Evolutionary conservation across 1,139 yeast species (phyloP).

Genomic region (Protomyces gravidus): DNA sequence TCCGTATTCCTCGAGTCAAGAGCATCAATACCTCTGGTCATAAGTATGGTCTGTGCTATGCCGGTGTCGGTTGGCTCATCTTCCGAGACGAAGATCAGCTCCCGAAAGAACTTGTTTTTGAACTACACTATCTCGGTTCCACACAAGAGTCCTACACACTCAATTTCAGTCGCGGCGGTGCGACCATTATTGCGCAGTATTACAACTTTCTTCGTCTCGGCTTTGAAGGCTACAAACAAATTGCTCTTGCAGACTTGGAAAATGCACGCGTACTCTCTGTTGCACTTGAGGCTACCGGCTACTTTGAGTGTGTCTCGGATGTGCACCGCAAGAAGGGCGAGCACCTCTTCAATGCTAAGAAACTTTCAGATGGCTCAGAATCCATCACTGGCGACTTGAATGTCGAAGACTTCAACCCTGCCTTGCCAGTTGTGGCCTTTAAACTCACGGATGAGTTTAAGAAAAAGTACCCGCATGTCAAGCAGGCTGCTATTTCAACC

Average conservation of each 20-base stretch:
- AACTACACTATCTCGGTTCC: slow-evolving; percentile 81
- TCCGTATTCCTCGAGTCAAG: slow-evolving; percentile 66
- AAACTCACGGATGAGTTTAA: slow-evolving; percentile 45
- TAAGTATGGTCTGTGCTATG: slow-evolving; percentile 75
- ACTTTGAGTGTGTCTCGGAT: slow-evolving; percentile 64
- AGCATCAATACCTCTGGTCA: slow-evolving; percentile 87
- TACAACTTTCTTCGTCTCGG: slow-evolving; percentile 72
- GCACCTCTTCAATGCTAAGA: slow-evolving; percentile 23
- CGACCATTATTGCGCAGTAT: slow-evolving; percentile 84
- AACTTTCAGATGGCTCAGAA: slow-evolving; percentile 29
- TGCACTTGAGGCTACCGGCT: slow-evolving; percentile 60
- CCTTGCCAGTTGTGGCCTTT: slow-evolving; percentile 88
- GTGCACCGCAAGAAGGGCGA: slow-evolving; percentile 41
- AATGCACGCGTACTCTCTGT: slow-evolving; percentile 67
- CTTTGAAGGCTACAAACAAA: slow-evolving; percentile 58
- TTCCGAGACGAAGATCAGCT: slow-evolving; percentile 65
- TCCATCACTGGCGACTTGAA: slow-evolving; percentile 37
- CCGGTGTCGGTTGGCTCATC: slow-evolving; percentile 88
- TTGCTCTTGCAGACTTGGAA: slow-evolving; percentile 59
- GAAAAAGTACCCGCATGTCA: slow-evolving; percentile 67
- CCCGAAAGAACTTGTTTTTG: slow-evolving; percentile 69
- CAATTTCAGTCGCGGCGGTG: slow-evolving; percentile 90
- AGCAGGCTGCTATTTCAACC: slow-evolving; percentile 73
- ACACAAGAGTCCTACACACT: slow-evolving; percentile 76
- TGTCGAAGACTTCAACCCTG: slow-evolving; percentile 41